These are phyloP conservation scores for Globisporangium orthogonon DNA, from an alignment of 352 stramenopile genomes.

Conservation along the genomic window DNA sequence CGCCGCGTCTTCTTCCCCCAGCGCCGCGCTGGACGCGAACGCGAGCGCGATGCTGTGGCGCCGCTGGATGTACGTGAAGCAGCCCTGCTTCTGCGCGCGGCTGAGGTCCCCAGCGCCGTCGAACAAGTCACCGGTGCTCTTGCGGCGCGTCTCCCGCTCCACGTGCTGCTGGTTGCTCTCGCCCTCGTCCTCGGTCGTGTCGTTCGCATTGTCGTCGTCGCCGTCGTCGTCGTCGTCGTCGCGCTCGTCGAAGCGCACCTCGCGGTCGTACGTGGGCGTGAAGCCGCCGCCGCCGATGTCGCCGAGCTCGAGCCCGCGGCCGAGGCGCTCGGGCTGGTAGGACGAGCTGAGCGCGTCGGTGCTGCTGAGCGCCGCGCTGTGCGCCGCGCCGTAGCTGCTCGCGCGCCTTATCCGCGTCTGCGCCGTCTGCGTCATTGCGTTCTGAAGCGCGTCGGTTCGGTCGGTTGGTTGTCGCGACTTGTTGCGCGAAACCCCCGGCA, in stretches of 20 bases:
- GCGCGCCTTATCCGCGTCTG: constrained; percentile 10
- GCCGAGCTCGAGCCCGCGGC: neutral
- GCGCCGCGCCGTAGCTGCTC: constrained; percentile 10
- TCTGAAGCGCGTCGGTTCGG: neutral
- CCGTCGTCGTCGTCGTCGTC: constrained; percentile 14
- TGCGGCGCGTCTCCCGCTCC: neutral
- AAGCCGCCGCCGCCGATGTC: constrained; percentile 3
- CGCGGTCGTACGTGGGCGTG: constrained; percentile 6
- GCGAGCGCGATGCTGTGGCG: constrained; percentile 64
- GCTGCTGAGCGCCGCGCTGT: constrained; percentile 1
- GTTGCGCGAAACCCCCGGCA: too few relatives aligned
- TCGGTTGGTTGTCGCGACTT: neutral
- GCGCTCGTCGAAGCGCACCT: constrained; percentile 14
- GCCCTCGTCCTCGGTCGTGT: constrained; percentile 13
- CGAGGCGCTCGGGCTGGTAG: constrained; percentile 7
- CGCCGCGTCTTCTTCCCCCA: constrained; percentile 1
- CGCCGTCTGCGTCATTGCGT: neutral
- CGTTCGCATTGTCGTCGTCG: constrained; percentile 7
- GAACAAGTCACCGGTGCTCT: constrained; percentile 14
- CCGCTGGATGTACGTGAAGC: constrained; percentile 79
- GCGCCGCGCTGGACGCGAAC: constrained; percentile 40
- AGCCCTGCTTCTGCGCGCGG: constrained; percentile 66
- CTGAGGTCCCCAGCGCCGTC: constrained; percentile 24
- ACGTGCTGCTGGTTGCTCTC: constrained; percentile 2
- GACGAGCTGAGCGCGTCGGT: constrained; percentile 6